Conservation (phyloP, 768 basidiomycete genomes). For the Trametes cinnabarina region DNA sequence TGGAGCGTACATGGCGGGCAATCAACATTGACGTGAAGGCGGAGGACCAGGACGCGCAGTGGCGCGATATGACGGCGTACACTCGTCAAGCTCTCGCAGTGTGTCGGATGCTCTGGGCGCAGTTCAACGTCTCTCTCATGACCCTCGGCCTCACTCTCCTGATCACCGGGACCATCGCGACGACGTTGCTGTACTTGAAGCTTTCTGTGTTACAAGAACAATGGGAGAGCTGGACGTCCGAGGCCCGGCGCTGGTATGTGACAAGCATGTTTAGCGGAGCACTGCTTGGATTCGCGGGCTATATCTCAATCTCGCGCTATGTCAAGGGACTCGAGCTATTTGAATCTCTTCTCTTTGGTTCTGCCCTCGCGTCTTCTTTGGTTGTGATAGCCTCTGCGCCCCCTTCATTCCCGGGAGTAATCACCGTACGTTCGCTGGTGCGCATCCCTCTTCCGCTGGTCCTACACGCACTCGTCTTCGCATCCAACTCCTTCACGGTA, state of each 20-base stretch:
- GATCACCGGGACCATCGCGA: constrained; percentile 50
- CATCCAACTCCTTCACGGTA: constrained; percentile 95
- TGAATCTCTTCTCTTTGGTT: constrained; percentile 50
- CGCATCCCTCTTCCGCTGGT: constrained; percentile 48
- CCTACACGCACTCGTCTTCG: constrained; percentile 74
- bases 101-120: constrained; percentile 91
- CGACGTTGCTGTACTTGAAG: constrained; percentile 53
- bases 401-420: constrained; percentile 29
- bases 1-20: constrained; percentile 46
- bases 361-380: constrained; percentile 46
- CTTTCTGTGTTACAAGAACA: constrained; percentile 39
- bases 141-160: constrained; percentile 66
- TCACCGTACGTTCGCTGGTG: constrained; percentile 7
- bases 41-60: constrained; percentile 10
- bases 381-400: constrained; percentile 43
- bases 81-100: constrained; percentile 59
- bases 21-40: constrained; percentile 9
- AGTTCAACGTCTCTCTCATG: constrained; percentile 84
- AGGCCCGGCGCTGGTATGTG: constrained; percentile 9
- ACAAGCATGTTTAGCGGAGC: constrained; percentile 18
- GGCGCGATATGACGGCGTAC: constrained; percentile 42
- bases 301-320: constrained; percentile 32
- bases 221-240: constrained; percentile 44
- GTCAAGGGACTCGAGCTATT: constrained; percentile 40
- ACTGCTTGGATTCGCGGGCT: constrained; percentile 35